phyloP scores from a whole-genome alignment of 192 early-diverging fungal species.

The Chytriomyces hyalinus region DNA sequence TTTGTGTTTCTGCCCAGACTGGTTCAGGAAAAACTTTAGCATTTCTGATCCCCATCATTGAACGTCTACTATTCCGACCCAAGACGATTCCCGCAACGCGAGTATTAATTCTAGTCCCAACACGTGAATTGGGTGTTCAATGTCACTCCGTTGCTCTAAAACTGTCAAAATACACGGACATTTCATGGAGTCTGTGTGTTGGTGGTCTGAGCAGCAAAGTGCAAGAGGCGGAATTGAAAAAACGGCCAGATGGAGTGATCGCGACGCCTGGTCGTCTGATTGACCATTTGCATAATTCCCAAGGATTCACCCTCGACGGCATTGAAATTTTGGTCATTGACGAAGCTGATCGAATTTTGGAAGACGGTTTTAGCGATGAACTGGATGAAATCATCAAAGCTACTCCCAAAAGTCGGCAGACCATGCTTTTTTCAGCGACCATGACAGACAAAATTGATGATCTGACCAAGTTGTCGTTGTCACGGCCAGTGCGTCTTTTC shows the following conservation, averaged over 20 bases:
- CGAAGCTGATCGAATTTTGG: conserved; percentile 98
- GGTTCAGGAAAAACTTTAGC: conserved; percentile 99
- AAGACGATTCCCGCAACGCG: conserved; percentile 77
- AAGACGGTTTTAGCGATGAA: conserved; percentile 97
- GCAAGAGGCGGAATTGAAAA: conserved; percentile 87
- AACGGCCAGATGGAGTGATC: conserved; percentile 91
- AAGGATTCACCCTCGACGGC: conserved; percentile 80
- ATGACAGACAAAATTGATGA: conserved; percentile 99
- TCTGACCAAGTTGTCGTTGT: conserved; percentile 89
- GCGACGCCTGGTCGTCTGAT: conserved; percentile 98
- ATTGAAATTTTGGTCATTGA: conserved; percentile 98
- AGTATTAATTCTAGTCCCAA: conserved; percentile 92
- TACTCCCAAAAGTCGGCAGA: conserved; percentile 88
- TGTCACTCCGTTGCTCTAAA: conserved; percentile 90
- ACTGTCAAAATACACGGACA: conserved; percentile 87
- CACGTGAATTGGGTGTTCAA: conserved; percentile 97
- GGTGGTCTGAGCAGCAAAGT: conserved; percentile 81
- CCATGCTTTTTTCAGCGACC: conserved; percentile 99
- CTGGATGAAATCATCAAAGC: conserved; percentile 91
- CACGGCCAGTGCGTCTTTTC: conserved; percentile 86
- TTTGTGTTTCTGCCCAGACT: conserved; percentile 97
- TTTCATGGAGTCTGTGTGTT: conserved; percentile 84
- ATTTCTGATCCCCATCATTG: conserved; percentile 93
- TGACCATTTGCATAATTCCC: conserved; percentile 95
- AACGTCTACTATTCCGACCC: conserved; percentile 90